Evolutionary conservation across 73 alveolate species (phyloP).

Genomic region (Tetrahymena thermophila): DNA sequence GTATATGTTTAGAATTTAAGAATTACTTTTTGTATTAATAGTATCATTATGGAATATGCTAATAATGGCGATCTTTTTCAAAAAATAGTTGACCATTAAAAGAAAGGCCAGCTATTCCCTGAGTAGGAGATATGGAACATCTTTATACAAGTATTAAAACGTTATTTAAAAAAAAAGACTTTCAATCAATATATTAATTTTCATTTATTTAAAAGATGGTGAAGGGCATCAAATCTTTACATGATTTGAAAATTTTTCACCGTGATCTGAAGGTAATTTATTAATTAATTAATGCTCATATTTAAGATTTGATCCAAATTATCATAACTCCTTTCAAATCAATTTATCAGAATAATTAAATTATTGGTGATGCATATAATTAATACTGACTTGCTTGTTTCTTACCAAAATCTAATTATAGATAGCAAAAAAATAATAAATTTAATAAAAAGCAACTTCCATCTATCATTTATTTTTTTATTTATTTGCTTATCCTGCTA

Average conservation of each 20-base stretch:
- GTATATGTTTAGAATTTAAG: not conserved
- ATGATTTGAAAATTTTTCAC: slow-evolving; percentile 53
- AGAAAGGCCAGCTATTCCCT: slow-evolving; percentile 40
- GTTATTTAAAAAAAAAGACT: not conserved
- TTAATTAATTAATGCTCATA: too few relatives aligned
- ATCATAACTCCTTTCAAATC: not conserved
- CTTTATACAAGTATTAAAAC: slow-evolving; percentile 75
- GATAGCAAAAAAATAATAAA: not conserved
- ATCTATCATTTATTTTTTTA: not conserved
- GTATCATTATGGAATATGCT: slow-evolving; percentile 91
- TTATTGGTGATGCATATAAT: not conserved
- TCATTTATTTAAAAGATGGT: not conserved
- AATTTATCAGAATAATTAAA: not conserved
- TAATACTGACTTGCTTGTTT: not conserved
- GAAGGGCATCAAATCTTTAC: not conserved
- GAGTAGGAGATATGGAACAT: slow-evolving; percentile 88
- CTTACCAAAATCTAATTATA: not conserved
- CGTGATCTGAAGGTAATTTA: slow-evolving; percentile 61
- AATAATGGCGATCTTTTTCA: slow-evolving; percentile 86
- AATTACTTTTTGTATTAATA: not conserved
- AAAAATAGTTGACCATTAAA: slow-evolving; percentile 62
- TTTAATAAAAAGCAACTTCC: not conserved
- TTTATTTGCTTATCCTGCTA: not conserved
- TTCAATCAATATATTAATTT: not conserved
- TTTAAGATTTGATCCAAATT: not conserved